phyloP scores from a whole-genome alignment of 345 rosid species.

The Eucalyptus polybractea region DNA sequence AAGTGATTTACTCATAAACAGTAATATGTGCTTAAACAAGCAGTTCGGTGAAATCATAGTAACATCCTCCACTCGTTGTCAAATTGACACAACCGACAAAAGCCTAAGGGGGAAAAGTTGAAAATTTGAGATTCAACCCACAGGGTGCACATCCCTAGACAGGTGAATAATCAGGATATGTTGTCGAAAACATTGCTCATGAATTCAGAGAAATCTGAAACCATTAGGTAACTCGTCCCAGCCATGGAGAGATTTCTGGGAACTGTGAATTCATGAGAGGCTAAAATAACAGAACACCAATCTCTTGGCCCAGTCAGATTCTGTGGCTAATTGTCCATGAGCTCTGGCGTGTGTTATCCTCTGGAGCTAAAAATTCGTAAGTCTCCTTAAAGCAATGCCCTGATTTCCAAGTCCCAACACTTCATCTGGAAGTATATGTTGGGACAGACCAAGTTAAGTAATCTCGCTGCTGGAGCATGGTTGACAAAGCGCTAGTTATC shows the following conservation, averaged over 20 bases:
- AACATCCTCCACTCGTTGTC: background rate
- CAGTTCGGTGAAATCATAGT: background rate
- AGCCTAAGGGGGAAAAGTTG: background rate
- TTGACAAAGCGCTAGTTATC: background rate
- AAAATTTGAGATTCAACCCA: background rate
- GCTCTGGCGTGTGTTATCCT: background rate
- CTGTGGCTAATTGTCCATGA: background rate
- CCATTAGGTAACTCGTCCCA: background rate
- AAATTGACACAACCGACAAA: background rate
- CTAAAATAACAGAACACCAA: background rate
- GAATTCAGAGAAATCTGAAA: background rate
- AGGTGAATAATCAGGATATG: background rate
- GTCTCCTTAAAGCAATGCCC: background rate
- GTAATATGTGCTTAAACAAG: background rate
- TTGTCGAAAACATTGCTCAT: background rate
- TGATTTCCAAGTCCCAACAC: background rate
- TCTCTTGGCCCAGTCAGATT: background rate
- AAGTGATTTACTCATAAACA: background rate
- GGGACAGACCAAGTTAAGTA: background rate
- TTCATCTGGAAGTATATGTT: background rate
- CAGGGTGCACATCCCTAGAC: background rate
- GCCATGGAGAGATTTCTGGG: background rate
- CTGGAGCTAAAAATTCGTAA: background rate
- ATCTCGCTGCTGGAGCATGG: background rate
- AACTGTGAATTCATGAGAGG: background rate